A percentile compares a stretch with the other conserved stretches of the same genome.
Conservation (phyloP, 1,284 basidiomycete species). For the Peniophora sp. region DNA sequence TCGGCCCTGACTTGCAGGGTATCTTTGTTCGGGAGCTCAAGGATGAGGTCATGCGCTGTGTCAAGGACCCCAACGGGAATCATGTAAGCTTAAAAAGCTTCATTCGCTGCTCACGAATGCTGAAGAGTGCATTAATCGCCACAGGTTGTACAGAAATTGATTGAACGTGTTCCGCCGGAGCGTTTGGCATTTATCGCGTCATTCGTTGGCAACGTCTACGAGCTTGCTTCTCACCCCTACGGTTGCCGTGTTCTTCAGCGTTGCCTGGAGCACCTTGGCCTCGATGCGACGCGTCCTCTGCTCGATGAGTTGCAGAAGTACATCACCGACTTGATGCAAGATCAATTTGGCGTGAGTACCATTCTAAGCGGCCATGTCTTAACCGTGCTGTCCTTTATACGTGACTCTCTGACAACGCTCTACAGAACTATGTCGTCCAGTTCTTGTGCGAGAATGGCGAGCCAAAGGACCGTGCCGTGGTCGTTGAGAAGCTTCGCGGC, state of each 20-base stretch:
- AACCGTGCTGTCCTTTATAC: conserved; percentile 3
- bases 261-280: conserved; percentile 81
- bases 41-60: conserved; percentile 77
- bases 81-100: conserved; percentile 54
- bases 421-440: conserved; percentile 90
- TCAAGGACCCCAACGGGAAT: conserved; percentile 92
- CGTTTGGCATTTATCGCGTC: conserved; percentile 70
- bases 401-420: conserved; percentile 1
- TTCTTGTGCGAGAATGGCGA: conserved; percentile 84
- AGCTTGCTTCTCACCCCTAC: conserved; percentile 85
- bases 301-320: conserved; percentile 82
- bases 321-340: conserved; percentile 68
- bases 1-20: conserved; percentile 72
- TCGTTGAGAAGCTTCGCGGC: conserved; percentile 71
- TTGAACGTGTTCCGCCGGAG: conserved; percentile 74
- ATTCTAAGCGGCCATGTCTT: conserved; percentile 21
- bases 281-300: conserved; percentile 61
- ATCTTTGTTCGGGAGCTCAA: conserved; percentile 77
- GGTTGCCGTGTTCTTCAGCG: conserved; percentile 95
- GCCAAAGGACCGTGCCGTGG: conserved; percentile 57
- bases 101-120: neutral
- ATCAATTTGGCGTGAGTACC: conserved; percentile 92
- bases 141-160: conserved; percentile 76
- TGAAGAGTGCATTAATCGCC: conserved; percentile 6
- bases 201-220: conserved; percentile 80